Evolutionary conservation across 495 filamentous ascomycete genomes (phyloP), one percentile per base, ranked within the genome.

Genomic region (Penicillium odoratum): DNA sequence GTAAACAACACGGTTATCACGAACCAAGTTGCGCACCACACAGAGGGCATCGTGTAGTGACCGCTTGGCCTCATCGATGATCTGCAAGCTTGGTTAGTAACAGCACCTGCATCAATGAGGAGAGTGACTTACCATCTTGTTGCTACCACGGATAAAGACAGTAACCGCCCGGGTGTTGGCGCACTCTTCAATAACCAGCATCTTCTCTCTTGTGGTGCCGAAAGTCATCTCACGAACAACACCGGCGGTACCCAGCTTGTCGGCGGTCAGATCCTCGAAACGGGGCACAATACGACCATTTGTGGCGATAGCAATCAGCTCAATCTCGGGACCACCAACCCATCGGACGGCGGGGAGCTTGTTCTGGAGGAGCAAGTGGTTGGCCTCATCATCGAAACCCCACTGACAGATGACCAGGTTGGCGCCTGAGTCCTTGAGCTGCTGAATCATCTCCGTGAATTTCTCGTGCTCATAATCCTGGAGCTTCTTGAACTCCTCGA

Each of bases 371-470:
- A 99, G 83, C 26, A 99, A 75, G 71, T 99, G 94, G 73, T 99
- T 99, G 40, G 94, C 94, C 77, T 99, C 94, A 67, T 99, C 94
- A 68, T 99, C 94, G 72, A 99, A 99, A 62, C 94, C 94, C 94
- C 94, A 99, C 71, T 99, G 94, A 76, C 95, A 99, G 64, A 99
- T 97, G 48, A 91, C 94, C 40, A 99, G 83, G 78, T 99, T 99
- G 36, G 94, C 95, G 31, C 94, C 94, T 5, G 95, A 94, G 65
- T 89, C 91, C 76, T 99, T 98, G 75, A 99, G 93, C 73, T 97
- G 88, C 69, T 96, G 81, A 63, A 99, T 96, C 94, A 99, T 99
- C 78, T 98, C 94, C 53, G 89, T 83, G 69, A 99, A 99, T 74
- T 97, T 99, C 70, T 89, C 86, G 57, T 84, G 86, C 75, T 99